Evolutionary conservation across 2,329 filamentous ascomycete species (phyloP).

Genomic region (Fusarium haematococcum): DNA sequence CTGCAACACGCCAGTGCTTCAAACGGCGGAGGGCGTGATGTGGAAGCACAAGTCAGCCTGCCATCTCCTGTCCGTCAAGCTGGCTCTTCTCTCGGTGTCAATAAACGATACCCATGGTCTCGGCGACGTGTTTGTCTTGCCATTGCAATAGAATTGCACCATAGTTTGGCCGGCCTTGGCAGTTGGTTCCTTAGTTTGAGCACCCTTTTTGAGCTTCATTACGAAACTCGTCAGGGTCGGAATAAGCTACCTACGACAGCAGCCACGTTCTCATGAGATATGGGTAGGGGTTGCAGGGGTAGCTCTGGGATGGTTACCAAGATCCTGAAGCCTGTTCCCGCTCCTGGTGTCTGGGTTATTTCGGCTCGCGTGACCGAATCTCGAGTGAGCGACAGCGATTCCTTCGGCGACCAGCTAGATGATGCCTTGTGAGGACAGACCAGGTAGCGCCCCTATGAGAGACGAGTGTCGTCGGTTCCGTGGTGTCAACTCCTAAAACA

Average conservation of each 20-base stretch:
- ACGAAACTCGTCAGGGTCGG: neutral
- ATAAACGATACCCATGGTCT: neutral
- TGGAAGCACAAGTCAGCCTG: constrained; percentile 20
- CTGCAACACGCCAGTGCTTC: constrained; percentile 11
- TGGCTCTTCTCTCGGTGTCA: constrained; percentile 6
- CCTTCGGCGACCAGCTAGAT: neutral
- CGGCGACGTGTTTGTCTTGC: constrained; percentile 8
- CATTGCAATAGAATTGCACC: constrained; percentile 11
- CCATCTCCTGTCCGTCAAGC: constrained; percentile 2
- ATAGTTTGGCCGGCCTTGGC: neutral
- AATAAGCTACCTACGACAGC: neutral
- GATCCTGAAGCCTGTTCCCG: constrained; percentile 11
- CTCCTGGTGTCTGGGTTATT: neutral
- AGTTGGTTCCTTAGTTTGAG: neutral
- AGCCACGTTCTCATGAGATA: neutral
- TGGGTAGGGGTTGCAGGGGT: constrained; percentile 1
- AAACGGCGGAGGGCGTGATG: constrained; percentile 25
- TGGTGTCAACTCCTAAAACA: neutral
- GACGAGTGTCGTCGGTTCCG: neutral
- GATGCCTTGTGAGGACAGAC: neutral
- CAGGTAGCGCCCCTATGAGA: neutral
- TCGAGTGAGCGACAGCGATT: neutral
- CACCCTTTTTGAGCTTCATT: neutral
- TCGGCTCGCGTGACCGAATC: constrained; percentile 1
- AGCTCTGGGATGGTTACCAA: neutral